Evolutionary conservation across 371 early-diverging fungal genomes (phyloP), one percentile per base, ranked within the genome.

Genomic region (Lichtheimia ramosa): DNA sequence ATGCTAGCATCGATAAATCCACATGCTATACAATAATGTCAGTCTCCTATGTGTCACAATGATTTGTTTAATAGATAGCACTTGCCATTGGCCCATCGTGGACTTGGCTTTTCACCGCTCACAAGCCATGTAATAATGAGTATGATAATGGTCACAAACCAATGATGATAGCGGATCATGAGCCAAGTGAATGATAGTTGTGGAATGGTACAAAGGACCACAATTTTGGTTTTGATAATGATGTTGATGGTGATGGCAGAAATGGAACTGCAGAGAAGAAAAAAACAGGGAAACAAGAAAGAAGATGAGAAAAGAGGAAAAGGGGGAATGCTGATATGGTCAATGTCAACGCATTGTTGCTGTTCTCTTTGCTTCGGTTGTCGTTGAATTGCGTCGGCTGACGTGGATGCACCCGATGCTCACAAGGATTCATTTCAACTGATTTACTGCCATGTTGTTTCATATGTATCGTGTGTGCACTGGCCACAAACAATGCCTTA

Each of bases 1-100:
- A 58, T 21, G 34, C 50, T 25, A 12, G 39, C 58, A 18, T 48
- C 25, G 13, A 58, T n/a, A 20, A 58, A 48, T 21, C 27, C 27
- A 39, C 58, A 49, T 21, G 16, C 40, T 49, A 6, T 28, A 27
- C 15, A 46, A 18, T 46, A 10, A 46, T 46, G 46, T 20, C 20
- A 18, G 46, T 14, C 18, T 15, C 43, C 43, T n/a, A 25, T 25
- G 25, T 25, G 25, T 25, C 25, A 25, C n/a, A 25, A 5, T 1
- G 5, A 5, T 18, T 4, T 46, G 4, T 2, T n/a, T n/a, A 46
- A 46, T 1, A n/a, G 5, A 46, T n/a, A 46, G 1, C 46, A 46
- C 46, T 46, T 46, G 20, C 46, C 46, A 18, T 18, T n/a, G 20
- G 18, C 46, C 46, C 46, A 46, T 46, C 46, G 46, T 46, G n/a